These are phyloP conservation scores for Aspergillus sp. DNA, from an alignment of 2,329 filamentous ascomycete species.

Conservation along the genomic window DNA sequence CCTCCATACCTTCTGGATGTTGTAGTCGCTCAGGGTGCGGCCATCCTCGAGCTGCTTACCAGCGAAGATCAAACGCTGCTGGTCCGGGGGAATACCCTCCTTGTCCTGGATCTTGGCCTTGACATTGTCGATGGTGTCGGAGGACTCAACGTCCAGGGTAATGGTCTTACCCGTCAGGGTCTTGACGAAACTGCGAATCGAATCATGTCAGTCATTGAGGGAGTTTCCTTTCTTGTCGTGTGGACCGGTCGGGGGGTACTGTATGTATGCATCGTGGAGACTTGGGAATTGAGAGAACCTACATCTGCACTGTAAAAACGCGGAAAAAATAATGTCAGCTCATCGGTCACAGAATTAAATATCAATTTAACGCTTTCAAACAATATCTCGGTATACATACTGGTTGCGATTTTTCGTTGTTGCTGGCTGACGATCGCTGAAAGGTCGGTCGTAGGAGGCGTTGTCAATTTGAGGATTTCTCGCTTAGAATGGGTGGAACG, in stretches of 20 bases:
- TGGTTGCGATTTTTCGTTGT: slow-evolving; percentile 44
- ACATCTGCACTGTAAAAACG: slow-evolving; percentile 76
- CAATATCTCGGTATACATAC: slow-evolving; percentile 31
- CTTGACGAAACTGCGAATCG: slow-evolving; percentile 84
- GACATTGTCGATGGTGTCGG: slow-evolving; percentile 99
- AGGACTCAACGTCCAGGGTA: slow-evolving; percentile 98
- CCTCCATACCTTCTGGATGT: slow-evolving; percentile 89
- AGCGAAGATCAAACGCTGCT: slow-evolving; percentile 98
- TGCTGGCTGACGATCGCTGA: slow-evolving; percentile 38
- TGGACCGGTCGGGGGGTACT: slow-evolving; percentile 2
- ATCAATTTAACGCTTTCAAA: slow-evolving; percentile 3
- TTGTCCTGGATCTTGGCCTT: slow-evolving; percentile 99
- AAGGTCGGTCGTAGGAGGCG: slow-evolving; percentile 30
- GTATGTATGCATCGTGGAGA: slow-evolving; percentile 18
- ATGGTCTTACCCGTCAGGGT: slow-evolving; percentile 99
- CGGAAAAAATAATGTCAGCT: slow-evolving; percentile 45
- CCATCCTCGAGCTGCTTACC: slow-evolving; percentile 99
- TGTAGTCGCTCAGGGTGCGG: slow-evolving; percentile 95
- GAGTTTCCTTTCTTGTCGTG: slow-evolving; percentile 9
- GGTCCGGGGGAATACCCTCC: slow-evolving; percentile 96
- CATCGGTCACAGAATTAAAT: slow-evolving; percentile 10
- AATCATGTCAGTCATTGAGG: slow-evolving; percentile 16
- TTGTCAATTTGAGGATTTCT: slow-evolving; percentile 38
- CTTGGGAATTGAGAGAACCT: slow-evolving; percentile 44
- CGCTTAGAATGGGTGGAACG: slow-evolving; percentile 39